Evolutionary conservation across 2,329 filamentous ascomycete genomes (phyloP).

Genomic region (Colletotrichum liriopes): DNA sequence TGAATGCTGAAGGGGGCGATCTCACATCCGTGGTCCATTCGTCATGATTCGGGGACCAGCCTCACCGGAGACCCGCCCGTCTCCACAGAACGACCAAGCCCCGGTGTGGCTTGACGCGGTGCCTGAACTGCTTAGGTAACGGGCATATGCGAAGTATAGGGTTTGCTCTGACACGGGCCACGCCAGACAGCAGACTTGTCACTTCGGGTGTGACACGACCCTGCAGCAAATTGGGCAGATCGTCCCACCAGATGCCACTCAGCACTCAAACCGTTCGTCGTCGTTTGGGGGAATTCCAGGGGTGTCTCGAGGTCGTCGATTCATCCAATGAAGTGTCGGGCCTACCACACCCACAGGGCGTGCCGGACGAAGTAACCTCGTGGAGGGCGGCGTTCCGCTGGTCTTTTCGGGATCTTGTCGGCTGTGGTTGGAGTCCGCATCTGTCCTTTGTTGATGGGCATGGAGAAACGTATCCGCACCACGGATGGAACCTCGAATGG

Average conservation of each 20-base stretch:
- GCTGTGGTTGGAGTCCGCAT: background rate
- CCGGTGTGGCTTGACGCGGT: conserved; percentile 24
- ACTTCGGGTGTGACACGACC: background rate
- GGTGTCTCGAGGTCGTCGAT: background rate
- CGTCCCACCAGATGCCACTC: background rate
- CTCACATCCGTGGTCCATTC: conserved; percentile 28
- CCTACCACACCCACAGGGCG: background rate
- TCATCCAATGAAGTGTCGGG: background rate
- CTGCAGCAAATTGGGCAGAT: background rate
- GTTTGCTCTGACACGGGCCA: conserved; percentile 17
- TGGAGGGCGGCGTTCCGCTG: conserved; percentile 31
- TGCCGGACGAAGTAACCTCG: conserved; percentile 1
- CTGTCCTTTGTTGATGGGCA: background rate
- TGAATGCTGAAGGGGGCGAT: conserved; percentile 30
- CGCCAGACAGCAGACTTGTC: background rate
- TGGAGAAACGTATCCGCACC: background rate
- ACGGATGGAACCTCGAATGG: background rate
- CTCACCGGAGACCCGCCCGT: background rate
- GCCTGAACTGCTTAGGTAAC: background rate
- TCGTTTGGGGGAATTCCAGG: background rate
- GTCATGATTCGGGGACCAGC: conserved; percentile 39
- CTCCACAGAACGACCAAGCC: conserved; percentile 36
- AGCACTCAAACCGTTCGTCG: background rate
- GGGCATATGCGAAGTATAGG: no score
- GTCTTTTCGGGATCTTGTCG: conserved; percentile 15